Conservation (phyloP, 2,329 filamentous ascomycete genomes). For the Trichothecium roseum region DNA sequence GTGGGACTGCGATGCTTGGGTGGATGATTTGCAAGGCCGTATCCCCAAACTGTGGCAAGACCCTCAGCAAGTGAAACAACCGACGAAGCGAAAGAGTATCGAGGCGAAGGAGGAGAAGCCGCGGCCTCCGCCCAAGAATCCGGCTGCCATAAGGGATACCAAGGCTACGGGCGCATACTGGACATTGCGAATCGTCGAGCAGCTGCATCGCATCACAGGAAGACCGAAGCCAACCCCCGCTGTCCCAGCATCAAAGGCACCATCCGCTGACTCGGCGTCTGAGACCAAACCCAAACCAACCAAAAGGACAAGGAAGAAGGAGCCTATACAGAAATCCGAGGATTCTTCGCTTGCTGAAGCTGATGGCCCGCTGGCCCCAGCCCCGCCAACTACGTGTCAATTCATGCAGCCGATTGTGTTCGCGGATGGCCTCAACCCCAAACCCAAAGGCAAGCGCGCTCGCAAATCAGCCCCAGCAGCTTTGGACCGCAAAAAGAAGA, state of each 20-base stretch:
- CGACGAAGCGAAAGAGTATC: slow-evolving; percentile 24
- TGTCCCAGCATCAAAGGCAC: no score
- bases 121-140: slow-evolving; percentile 23
- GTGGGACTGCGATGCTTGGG: slow-evolving; percentile 69
- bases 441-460: slow-evolving; percentile 18
- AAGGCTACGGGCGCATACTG: slow-evolving; percentile 34
- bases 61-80: slow-evolving; percentile 24
- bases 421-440: slow-evolving; percentile 2
- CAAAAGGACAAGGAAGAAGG: neutral
- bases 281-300: no score
- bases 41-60: slow-evolving; percentile 51
- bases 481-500: slow-evolving; percentile 16
- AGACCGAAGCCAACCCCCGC: neutral
- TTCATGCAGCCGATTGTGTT: no score
- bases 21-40: slow-evolving; percentile 48
- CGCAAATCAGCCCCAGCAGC: slow-evolving; percentile 30
- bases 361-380: neutral
- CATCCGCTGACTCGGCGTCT: no score
- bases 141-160: slow-evolving; percentile 33
- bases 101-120: slow-evolving; percentile 11
- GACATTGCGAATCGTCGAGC: slow-evolving; percentile 28
- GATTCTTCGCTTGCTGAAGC: no score
- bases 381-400: neutral
- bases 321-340: neutral
- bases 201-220: slow-evolving; percentile 25